Conservation (phyloP, 257 asterid species). For the Solanum tarijense region DNA sequence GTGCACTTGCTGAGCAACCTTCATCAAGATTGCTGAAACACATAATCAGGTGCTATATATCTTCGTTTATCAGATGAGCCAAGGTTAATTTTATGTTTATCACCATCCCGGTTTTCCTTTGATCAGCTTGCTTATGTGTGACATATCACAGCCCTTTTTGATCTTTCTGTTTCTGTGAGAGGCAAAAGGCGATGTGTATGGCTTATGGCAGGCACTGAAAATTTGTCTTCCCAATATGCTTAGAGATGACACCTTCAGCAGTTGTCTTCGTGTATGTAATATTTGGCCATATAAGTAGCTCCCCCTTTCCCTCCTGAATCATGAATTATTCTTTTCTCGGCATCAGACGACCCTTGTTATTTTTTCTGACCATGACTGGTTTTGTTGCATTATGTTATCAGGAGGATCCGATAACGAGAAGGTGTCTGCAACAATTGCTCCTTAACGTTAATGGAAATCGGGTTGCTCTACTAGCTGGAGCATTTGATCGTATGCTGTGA, state of each 20-base stretch:
- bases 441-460: constrained; percentile 62
- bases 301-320: neutral
- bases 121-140: neutral
- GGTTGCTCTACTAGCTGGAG: constrained; percentile 49
- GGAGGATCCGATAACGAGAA: constrained; percentile 66
- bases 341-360: too few relatives aligned
- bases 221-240: constrained; percentile 17
- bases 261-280: constrained; percentile 16
- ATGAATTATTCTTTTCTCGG: neutral
- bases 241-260: constrained; percentile 20
- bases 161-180: neutral
- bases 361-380: neutral
- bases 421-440: constrained; percentile 79
- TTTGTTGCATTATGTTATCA: constrained; percentile 1
- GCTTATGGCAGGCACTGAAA: constrained; percentile 2
- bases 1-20: constrained; percentile 14
- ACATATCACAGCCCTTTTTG: neutral
- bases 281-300: neutral
- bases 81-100: constrained; percentile 13
- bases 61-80: constrained; percentile 15
- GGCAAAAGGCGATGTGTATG: neutral
- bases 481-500: constrained; percentile 46
- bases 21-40: constrained; percentile 13
- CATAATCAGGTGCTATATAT: constrained; percentile 22
- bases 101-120: neutral